Evolutionary conservation across 2,329 filamentous ascomycete genomes (phyloP), one percentile per base, ranked within the genome.

Genomic region (Beauveria rudraprayagi): DNA sequence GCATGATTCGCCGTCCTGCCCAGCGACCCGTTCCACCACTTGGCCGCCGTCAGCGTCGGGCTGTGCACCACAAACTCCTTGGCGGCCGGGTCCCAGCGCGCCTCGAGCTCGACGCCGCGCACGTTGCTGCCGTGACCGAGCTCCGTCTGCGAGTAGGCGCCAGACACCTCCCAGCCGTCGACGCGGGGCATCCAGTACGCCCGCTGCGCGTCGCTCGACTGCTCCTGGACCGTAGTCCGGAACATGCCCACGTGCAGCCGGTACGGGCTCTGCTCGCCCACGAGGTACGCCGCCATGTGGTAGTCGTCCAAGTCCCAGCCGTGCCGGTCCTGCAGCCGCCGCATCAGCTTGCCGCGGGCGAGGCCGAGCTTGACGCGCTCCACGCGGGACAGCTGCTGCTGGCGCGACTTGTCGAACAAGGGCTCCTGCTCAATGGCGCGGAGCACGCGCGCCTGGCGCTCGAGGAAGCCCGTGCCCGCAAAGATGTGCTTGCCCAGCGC

Each of bases 21-120:
- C 3, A 92, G 79, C 11, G 88, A 89, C 1, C 90, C 90, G 67
- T 91, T 91, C 90, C 90, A 92, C 89, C 89, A 93, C 70, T 93
- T 93, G 40, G 87, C 88, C 0, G 89, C 83, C 1, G 89, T 92
- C 61, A 92, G 78, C 63, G 84, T 79, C 10, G 89, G 89, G 0
- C 87, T 90, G 73, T 92, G 85, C 41, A 92, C 79, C 16, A 79
- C 86, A 68, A 92, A 92, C 3, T 85, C 90, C 78, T 90, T 88
- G 72, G 90, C 86, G 5, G 85, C 77, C 0, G 83, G 76, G 68
- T 90, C 87, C 88, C 88, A 92, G 0, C 84, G 90, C 1, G 88
- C 88, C 0, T 83, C 88, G 0, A 87, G 90, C 73, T 90, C 86
- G 14, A 90, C 77, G 14, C 88, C 88, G 62, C 87, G 78, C 1